Evolutionary conservation across 306 rosid species (phyloP).

Genomic region (Medicago truncatula): MtrunA17r5.0-ANR NC_053044.1:44697501-44698000

Average conservation of each 20-base stretch:
- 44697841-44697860: not conserved
- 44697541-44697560: not conserved
- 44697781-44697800: not conserved
- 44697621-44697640: not conserved
- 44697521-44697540: not conserved
- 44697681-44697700: not conserved
- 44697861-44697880: no score
- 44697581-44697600: not conserved
- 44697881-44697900: no score
- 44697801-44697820: no score
- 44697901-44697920: no score
- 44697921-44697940: not conserved
- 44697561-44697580: not conserved
- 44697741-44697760: not conserved
- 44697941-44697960: not conserved
- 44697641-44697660: not conserved
- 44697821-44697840: no score
- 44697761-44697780: not conserved
- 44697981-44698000: not conserved
- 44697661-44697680: not conserved
- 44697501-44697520: not conserved
- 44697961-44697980: not conserved
- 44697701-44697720: not conserved
- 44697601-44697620: not conserved
- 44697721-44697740: not conserved